A percentile compares a stretch with the other conserved stretches of the same genome.
Conservation (phyloP, 2,329 filamentous ascomycete genomes). For the Calonectria fujianensis region DNA sequence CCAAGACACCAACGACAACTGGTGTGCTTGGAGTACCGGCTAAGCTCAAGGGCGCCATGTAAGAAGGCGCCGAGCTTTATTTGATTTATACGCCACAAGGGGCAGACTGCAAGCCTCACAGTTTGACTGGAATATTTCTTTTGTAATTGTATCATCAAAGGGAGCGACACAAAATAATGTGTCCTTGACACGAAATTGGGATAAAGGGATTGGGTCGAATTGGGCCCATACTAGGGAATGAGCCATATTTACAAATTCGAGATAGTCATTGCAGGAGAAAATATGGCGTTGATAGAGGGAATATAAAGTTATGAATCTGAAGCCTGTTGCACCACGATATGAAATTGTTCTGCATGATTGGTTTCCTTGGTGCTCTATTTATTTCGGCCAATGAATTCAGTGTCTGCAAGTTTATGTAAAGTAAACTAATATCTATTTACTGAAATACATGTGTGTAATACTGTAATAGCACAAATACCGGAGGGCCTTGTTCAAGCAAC, state of each 20-base stretch:
- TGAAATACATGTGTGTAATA: too few relatives aligned
- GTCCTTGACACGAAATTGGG: background rate
- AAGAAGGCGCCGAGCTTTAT: background rate
- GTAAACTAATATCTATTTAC: too few relatives aligned
- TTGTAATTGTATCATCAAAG: slow-evolving; percentile 24
- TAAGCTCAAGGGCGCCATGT: slow-evolving; percentile 29
- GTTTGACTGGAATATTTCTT: background rate
- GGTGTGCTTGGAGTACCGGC: slow-evolving; percentile 27
- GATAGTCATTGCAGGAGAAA: background rate
- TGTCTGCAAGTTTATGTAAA: too few relatives aligned
- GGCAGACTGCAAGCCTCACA: too few relatives aligned
- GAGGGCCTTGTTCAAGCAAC: too few relatives aligned
- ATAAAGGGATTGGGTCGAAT: background rate
- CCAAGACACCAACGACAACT: background rate
- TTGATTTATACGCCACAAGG: background rate
- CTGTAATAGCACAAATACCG: too few relatives aligned
- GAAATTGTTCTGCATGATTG: background rate
- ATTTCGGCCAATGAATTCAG: too few relatives aligned
- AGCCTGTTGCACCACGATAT: background rate
- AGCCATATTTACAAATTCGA: slow-evolving; percentile 21
- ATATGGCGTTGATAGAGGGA: slow-evolving; percentile 20
- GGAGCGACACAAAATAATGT: background rate
- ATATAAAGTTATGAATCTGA: background rate
- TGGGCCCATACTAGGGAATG: background rate
- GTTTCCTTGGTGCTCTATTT: too few relatives aligned